Evolutionary conservation across 1,284 basidiomycete species (phyloP).

Genomic region (Microbotryum silenes-acaulis): DNA sequence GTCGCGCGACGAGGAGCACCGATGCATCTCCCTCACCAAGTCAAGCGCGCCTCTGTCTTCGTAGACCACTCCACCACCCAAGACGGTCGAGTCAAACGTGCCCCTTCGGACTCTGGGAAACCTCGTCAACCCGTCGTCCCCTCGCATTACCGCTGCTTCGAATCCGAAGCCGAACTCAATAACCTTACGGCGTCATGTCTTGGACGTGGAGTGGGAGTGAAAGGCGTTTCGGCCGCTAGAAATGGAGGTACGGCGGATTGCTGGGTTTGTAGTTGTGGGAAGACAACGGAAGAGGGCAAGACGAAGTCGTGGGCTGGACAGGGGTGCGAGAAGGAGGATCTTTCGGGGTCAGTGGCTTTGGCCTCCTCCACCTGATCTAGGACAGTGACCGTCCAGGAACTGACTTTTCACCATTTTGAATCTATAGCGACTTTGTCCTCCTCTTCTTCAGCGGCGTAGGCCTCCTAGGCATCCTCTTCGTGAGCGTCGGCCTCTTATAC

Average conservation of each 20-base stretch:
- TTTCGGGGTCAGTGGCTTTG: conserved; percentile 16
- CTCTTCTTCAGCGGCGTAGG: conserved; percentile 18
- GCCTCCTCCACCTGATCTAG: too few relatives aligned
- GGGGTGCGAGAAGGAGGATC: conserved; percentile 31
- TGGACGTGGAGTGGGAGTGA: conserved; percentile 12
- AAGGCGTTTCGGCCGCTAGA: conserved; percentile 13
- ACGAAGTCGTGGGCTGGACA: conserved; percentile 21
- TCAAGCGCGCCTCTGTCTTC: not conserved
- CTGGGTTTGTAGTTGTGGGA: conserved; percentile 28
- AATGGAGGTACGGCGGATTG: conserved; percentile 7
- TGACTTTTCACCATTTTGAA: not conserved
- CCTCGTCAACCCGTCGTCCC: conserved; percentile 19
- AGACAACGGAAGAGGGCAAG: conserved; percentile 13
- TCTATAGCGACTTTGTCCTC: conserved; percentile 17
- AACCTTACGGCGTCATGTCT: conserved; percentile 26
- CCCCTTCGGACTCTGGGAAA: too few relatives aligned
- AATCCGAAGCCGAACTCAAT: conserved; percentile 2
- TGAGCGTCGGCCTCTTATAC: conserved; percentile 19
- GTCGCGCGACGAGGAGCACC: not conserved
- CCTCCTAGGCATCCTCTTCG: conserved; percentile 10
- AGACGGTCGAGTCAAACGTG: too few relatives aligned
- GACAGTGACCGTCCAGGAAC: too few relatives aligned
- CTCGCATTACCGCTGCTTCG: conserved; percentile 18
- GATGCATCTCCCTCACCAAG: conserved; percentile 2
- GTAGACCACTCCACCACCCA: not conserved